Evolutionary conservation across 148 eudicot species (phyloP), one percentile per base, ranked within the genome.

Genomic region (Fagopyrum esculentum): DNA sequence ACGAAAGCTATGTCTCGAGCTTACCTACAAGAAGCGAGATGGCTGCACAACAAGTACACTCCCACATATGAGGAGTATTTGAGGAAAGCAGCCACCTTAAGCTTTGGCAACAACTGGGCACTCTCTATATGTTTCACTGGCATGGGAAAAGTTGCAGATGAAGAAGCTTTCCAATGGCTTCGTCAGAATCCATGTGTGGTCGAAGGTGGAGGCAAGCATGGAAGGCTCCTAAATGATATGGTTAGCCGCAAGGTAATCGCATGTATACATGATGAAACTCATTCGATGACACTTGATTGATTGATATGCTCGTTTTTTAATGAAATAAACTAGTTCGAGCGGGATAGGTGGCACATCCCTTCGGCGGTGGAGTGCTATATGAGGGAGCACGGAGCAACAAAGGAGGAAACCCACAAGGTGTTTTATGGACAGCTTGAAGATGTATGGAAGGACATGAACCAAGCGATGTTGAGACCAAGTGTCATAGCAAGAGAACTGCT

Each of bases 41-140:
- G 90, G 90, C 75, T 76, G 13, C 69, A 84, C 3, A 26, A 57
- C 35, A 81, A 77, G 3, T 68, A 79, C 74, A 52, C 80, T 26
- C 86, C 87, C 2, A 83, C 78, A 44, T 71, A 77, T 9, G 84
- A 87, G 6, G 87, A 87, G 74, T 87, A 84, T 22, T 77, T 82
- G 86, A 75, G 71, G 45, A 63, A 75, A 49, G 77, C 49, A 9
- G 86, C 78, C 16, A 15, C 68, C 0, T 13, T 76, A 8, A 73
- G 81, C 13, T 66, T 78, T 50, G 79, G 79, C 0, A 78, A 76
- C 26, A 68, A 69, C 30, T 77, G 74, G 47, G 83, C 64, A 5
- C 60, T 61, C 30, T 71, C 76, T 9, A 73, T 51, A 11, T 73
- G 82, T 15, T 81, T 74, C 60, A 44, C 82, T 40, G 86, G 86